Evolutionary conservation across 352 stramenopile species (phyloP).

Genomic region (Pythium aquatile): DNA sequence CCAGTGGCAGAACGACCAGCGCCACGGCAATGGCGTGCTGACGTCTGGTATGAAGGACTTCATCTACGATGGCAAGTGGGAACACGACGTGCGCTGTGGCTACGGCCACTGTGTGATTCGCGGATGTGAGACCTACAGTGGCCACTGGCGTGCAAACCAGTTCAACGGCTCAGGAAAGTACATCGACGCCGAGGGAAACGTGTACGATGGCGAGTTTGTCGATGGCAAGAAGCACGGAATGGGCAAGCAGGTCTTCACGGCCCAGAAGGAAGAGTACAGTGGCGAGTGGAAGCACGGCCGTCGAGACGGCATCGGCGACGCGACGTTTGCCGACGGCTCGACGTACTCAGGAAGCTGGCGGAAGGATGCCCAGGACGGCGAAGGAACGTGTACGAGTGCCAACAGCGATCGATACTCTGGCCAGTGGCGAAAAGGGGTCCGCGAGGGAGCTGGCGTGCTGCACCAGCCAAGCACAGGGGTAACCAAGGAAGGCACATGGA

Average conservation of each 20-base stretch:
- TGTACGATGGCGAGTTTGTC: conserved; percentile 84
- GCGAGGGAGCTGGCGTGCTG: conserved; percentile 51
- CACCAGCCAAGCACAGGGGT: conserved; percentile 44
- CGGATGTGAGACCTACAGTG: conserved; percentile 72
- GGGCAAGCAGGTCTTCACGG: conserved; percentile 41
- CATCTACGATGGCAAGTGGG: conserved; percentile 81
- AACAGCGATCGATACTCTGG: conserved; percentile 71
- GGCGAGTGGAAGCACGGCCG: conserved; percentile 60
- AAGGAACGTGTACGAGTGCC: conserved; percentile 56
- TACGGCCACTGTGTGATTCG: conserved; percentile 79
- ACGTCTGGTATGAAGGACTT: conserved; percentile 76
- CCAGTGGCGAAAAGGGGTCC: conserved; percentile 54
- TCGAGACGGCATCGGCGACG: conserved; percentile 58
- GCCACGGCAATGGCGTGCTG: conserved; percentile 62
- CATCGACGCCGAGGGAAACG: conserved; percentile 73
- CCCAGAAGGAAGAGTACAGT: conserved; percentile 47
- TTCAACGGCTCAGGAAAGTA: conserved; percentile 81
- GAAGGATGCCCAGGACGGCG: conserved; percentile 50
- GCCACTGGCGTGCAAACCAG: conserved; percentile 64
- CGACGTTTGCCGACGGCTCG: conserved; percentile 49
- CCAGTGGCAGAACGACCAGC: conserved; percentile 54
- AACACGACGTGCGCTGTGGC: conserved; percentile 49
- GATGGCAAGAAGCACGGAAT: conserved; percentile 74
- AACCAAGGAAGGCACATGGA: conserved; percentile 70
- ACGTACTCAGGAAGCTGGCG: conserved; percentile 62